Evolutionary conservation across 495 filamentous ascomycete genomes (phyloP).

Genomic region (Lophium mytilinum): DNA sequence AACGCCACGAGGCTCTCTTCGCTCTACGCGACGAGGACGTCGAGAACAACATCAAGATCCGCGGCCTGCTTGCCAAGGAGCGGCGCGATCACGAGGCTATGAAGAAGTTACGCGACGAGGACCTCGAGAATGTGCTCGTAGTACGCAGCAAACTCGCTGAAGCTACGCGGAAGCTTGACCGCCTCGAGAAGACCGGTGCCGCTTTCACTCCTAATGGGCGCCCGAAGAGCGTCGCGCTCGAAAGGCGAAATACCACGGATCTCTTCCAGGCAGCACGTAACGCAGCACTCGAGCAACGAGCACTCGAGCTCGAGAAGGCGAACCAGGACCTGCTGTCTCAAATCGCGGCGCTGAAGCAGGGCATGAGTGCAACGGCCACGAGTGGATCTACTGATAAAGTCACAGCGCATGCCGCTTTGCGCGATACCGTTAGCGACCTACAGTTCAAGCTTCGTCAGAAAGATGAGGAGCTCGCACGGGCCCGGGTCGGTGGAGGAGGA

Average conservation of each 20-base stretch:
- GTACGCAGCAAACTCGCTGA: conserved; percentile 28
- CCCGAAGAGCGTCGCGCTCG: conserved; percentile 15
- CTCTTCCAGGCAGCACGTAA: conserved; percentile 29
- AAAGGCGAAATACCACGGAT: conserved; percentile 23
- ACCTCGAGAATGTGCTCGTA: conserved; percentile 27
- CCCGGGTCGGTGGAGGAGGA: neutral
- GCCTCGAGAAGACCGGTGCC: conserved; percentile 3
- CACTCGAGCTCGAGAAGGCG: conserved; percentile 29
- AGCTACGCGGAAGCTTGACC: conserved; percentile 23
- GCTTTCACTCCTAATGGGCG: neutral
- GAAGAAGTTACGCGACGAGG: conserved; percentile 30
- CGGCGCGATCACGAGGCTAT: conserved; percentile 28
- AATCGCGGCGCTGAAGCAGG: conserved; percentile 10
- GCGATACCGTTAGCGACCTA: conserved; percentile 18
- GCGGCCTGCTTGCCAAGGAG: conserved; percentile 29
- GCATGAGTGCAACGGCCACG: conserved; percentile 10
- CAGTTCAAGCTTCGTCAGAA: conserved; percentile 14
- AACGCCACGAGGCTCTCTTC: conserved; percentile 30
- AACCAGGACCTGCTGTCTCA: conserved; percentile 21
- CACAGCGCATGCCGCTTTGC: conserved; percentile 23
- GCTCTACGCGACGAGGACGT: conserved; percentile 33
- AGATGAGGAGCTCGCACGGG: conserved; percentile 13
- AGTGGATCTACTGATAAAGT: conserved; percentile 9
- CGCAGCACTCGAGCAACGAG: conserved; percentile 31
- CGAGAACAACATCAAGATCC: conserved; percentile 29